Evolutionary conservation across 1,139 yeast species (phyloP).

Genomic region (Barnettozyma hawaiiensis): DNA sequence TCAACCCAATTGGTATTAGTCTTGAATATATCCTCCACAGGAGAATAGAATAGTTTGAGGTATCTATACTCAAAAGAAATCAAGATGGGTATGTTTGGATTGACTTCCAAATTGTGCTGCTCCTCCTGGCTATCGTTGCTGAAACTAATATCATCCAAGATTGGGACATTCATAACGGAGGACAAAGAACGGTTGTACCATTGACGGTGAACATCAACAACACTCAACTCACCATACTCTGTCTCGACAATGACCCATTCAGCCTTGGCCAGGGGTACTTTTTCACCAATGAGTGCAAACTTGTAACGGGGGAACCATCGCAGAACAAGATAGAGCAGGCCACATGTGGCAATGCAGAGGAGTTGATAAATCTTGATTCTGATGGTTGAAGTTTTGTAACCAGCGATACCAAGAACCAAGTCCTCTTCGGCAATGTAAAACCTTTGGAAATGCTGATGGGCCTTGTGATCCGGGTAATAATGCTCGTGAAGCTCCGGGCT

Average conservation of each 20-base stretch:
- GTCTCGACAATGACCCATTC: slow-evolving; percentile 95
- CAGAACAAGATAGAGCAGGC: slow-evolving; percentile 64
- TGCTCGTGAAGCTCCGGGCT: slow-evolving; percentile 36
- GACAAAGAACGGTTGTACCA: slow-evolving; percentile 71
- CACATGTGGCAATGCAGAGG: slow-evolving; percentile 56
- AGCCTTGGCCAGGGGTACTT: slow-evolving; percentile 67
- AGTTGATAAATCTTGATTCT: slow-evolving; percentile 46
- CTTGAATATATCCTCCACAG: slow-evolving; percentile 77
- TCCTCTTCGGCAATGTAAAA: slow-evolving; percentile 95
- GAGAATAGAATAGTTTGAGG: slow-evolving; percentile 75
- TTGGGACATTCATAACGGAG: slow-evolving; percentile 45
- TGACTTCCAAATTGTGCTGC: slow-evolving; percentile 18
- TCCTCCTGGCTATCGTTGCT: slow-evolving; percentile 10
- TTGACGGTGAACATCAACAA: slow-evolving; percentile 48
- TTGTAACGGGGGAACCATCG: slow-evolving; percentile 84
- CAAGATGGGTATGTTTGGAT: slow-evolving; percentile 52
- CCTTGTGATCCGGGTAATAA: slow-evolving; percentile 39
- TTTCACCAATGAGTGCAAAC: slow-evolving; percentile 60
- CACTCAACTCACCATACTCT: slow-evolving; percentile 80
- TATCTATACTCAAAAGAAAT: slow-evolving; percentile 77
- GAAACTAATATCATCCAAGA: slow-evolving; percentile 22
- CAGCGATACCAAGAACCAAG: slow-evolving; percentile 88
- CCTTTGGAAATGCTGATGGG: slow-evolving; percentile 55
- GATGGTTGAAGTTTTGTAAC: slow-evolving; percentile 54
- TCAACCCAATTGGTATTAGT: slow-evolving; percentile 89